phyloP scores from a whole-genome alignment of 352 stramenopile species.

The Lagenidium sp. region DNA sequence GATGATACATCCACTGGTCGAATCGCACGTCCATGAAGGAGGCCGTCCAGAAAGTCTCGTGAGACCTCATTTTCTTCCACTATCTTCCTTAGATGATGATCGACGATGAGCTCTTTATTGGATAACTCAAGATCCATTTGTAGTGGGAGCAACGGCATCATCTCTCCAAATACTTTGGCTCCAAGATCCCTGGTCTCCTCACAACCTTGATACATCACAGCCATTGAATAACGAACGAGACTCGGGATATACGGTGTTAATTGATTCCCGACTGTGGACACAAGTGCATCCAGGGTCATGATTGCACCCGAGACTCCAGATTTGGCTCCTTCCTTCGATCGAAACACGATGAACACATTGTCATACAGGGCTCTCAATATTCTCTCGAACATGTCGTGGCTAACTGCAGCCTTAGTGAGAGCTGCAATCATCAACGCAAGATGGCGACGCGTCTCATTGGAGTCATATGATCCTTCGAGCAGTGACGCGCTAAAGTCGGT shows the following conservation, averaged over 20 bases:
- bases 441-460: too few species aligned
- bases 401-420: too few species aligned
- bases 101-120: constrained; percentile 1
- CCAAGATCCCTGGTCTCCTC: constrained; percentile 31
- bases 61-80: constrained; percentile 44
- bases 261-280: constrained; percentile 17
- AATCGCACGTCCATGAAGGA: constrained; percentile 52
- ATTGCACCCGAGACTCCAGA: constrained; percentile 37
- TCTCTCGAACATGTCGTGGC: too few species aligned
- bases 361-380: too few species aligned
- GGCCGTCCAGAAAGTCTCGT: constrained; percentile 52
- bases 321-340: too few species aligned
- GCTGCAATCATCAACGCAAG: too few species aligned
- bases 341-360: too few species aligned
- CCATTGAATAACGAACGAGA: constrained; percentile 62
- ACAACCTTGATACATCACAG: constrained; percentile 40
- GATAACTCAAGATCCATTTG: constrained; percentile 50
- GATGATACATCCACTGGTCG: constrained; percentile 19
- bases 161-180: constrained; percentile 53
- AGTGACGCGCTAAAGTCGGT: too few species aligned
- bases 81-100: constrained; percentile 14
- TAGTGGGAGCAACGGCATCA: constrained; percentile 61
- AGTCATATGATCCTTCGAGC: too few species aligned
- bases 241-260: constrained; percentile 56
- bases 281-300: constrained; percentile 48